These are phyloP conservation scores for Fusarium mundagurra DNA, from an alignment of 2,329 filamentous ascomycete species.

Conservation along the genomic window DNA sequence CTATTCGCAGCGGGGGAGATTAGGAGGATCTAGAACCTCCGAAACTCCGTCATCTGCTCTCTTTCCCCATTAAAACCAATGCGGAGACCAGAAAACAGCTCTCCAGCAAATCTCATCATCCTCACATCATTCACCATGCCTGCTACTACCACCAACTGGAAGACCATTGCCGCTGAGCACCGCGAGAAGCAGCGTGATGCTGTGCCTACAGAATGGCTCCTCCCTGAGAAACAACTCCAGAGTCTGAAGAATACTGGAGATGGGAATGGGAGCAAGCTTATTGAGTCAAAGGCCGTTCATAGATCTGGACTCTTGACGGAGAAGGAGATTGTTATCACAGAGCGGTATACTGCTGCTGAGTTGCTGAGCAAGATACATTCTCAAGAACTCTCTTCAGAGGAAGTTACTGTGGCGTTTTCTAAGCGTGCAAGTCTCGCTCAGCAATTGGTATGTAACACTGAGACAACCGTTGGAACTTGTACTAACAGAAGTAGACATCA, in stretches of 20 bases:
- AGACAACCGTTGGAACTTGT: rapidly evolving
- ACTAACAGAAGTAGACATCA: slow-evolving; percentile 16
- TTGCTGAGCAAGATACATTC: slow-evolving; percentile 20
- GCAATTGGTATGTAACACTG: slow-evolving; percentile 12
- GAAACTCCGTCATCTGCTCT: background rate
- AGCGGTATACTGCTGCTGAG: slow-evolving; percentile 23
- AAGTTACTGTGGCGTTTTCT: slow-evolving; percentile 33
- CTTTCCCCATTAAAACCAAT: background rate
- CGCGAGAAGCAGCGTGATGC: slow-evolving; percentile 24
- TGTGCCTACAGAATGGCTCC: slow-evolving; percentile 23
- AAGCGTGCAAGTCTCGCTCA: slow-evolving; percentile 39
- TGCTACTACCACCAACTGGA: slow-evolving; percentile 22
- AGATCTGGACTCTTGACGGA: slow-evolving; percentile 25
- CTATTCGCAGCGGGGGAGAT: background rate
- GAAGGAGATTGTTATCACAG: slow-evolving; percentile 24
- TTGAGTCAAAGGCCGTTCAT: slow-evolving; percentile 16
- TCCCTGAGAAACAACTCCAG: slow-evolving; percentile 12
- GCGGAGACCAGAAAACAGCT: background rate
- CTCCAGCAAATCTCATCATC: background rate
- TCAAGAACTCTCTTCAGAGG: slow-evolving; percentile 26
- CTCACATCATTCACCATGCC: slow-evolving; percentile 20
- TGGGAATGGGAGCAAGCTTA: slow-evolving; percentile 6
- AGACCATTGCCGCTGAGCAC: slow-evolving; percentile 32
- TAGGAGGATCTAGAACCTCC: background rate
- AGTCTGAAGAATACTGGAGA: background rate